phyloP scores from a whole-genome alignment of 148 eudicot genomes.

The Dysphania ambrosioides region DNA sequence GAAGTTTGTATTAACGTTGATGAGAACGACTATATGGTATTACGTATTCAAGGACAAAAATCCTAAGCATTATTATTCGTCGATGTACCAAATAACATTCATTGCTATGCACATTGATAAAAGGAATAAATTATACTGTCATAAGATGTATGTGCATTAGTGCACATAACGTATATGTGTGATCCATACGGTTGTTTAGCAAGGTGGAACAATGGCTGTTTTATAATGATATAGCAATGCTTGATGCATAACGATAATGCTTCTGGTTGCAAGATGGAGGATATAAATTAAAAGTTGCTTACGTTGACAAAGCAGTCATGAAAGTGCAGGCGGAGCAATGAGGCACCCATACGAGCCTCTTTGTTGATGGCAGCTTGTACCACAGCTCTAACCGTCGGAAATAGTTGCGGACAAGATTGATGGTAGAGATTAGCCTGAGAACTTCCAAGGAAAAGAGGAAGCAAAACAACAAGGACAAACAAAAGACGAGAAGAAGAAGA shows the following conservation, averaged over 20 bases:
- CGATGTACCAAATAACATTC: no score
- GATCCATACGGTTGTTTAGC: not conserved
- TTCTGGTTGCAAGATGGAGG: not conserved
- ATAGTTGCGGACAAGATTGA: slow-evolving; percentile 26
- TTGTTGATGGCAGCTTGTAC: slow-evolving; percentile 17
- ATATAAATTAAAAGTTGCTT: not conserved
- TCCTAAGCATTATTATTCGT: no score
- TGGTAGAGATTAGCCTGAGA: slow-evolving; percentile 19
- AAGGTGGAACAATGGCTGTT: no score
- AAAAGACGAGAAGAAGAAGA: not conserved
- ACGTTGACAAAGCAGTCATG: slow-evolving; percentile 46
- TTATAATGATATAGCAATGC: no score
- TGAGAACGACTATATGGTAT: no score
- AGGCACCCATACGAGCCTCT: slow-evolving; percentile 31
- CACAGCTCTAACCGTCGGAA: slow-evolving; percentile 19
- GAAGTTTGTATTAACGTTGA: no score
- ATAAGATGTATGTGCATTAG: no score
- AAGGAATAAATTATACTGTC: no score
- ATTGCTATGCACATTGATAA: no score
- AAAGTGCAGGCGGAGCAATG: slow-evolving; percentile 28
- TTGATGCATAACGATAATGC: not conserved
- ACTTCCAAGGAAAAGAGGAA: slow-evolving; percentile 18
- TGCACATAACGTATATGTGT: not conserved
- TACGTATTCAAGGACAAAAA: no score
- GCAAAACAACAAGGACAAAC: not conserved